Base-by-base conservation (phyloP, 495 filamentous ascomycete genomes). In the Xylaria grammica region DNA sequence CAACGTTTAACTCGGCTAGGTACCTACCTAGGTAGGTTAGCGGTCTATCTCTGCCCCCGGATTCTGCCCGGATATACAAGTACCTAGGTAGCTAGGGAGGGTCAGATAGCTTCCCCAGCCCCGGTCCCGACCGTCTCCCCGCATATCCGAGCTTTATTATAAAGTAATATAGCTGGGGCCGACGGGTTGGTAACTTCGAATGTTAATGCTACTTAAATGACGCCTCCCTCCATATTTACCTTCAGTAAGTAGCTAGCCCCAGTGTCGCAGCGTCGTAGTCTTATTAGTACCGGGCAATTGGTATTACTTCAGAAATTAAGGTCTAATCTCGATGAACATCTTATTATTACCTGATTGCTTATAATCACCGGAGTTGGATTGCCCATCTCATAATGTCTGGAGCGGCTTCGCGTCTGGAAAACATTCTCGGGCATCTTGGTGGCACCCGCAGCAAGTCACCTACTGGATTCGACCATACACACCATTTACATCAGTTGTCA, bases 401-500 rank as follows among this genome's bases (percentile, higher is more conserved):
- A 60, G 69, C 83, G 20, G 72, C 75, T 3, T 82, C 82, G 48
- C 77, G 84, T 48, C 75, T 86, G 45, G 70, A 72, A 20, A 85
- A 77, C 76, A 79, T 90, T 81, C 74, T 87, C 74, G 72, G 87
- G 68, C 85, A 95, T 79, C 79, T 91, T 77, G 69, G 81, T 58
- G 69, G 78, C 71, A 51, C 74, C 69, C 60, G 74, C 67, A 48
- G 66, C 75, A 65, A 74, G 48, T 69, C 78, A 9, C 67, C 78
- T 5, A 56, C 70, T 17, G 70, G 69, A 65, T 68, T 75, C 54
- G 71, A 84, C 26, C 86, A 88, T 67, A 79, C 70, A 24, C 73
- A 86, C 71, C 87, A 97, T 79, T 81, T 91, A 67, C 91, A 95
- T 72, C 86, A 89, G 11, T 86, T 99, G 19, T 92, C 91, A 1